Evolutionary conservation across 352 stramenopile species (phyloP).

Genomic region (Phytophthora syringae): DNA sequence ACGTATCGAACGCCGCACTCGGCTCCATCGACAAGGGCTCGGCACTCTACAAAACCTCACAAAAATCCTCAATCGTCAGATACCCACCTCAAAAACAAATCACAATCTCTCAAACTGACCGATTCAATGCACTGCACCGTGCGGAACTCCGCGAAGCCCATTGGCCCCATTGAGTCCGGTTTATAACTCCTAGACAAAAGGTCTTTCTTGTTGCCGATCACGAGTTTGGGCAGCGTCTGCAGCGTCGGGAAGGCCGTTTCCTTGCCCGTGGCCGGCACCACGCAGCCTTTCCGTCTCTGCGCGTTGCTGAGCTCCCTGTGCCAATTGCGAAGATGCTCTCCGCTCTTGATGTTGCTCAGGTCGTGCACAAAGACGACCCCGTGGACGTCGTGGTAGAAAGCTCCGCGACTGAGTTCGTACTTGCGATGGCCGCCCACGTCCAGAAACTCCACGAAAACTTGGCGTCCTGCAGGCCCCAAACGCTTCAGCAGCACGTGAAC

Average conservation of each 20-base stretch:
- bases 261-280: conserved; percentile 45
- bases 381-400: conserved; percentile 87
- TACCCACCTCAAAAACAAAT: neutral
- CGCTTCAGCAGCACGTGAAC: conserved; percentile 71
- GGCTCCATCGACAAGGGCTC: conserved; percentile 62
- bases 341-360: conserved; percentile 76
- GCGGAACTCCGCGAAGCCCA: conserved; percentile 47
- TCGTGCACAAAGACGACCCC: conserved; percentile 87
- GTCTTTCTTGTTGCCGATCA: conserved; percentile 87
- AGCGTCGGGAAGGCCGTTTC: conserved; percentile 50
- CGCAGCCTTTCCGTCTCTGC: conserved; percentile 64
- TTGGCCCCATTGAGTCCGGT: conserved; percentile 35
- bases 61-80: neutral
- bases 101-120: conserved; percentile 37
- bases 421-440: conserved; percentile 84
- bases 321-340: conserved; percentile 74
- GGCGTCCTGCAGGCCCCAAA: conserved; percentile 29
- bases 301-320: conserved; percentile 51
- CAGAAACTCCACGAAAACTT: conserved; percentile 85
- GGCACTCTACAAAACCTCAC: conserved; percentile 45
- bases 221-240: conserved; percentile 64
- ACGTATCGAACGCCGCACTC: conserved; percentile 55
- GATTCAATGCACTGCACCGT: conserved; percentile 62
- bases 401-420: conserved; percentile 79
- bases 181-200: conserved; percentile 29